Evolutionary conservation across 805 yeast species (phyloP).

Genomic region (Nakazawaea pomicola): DNA sequence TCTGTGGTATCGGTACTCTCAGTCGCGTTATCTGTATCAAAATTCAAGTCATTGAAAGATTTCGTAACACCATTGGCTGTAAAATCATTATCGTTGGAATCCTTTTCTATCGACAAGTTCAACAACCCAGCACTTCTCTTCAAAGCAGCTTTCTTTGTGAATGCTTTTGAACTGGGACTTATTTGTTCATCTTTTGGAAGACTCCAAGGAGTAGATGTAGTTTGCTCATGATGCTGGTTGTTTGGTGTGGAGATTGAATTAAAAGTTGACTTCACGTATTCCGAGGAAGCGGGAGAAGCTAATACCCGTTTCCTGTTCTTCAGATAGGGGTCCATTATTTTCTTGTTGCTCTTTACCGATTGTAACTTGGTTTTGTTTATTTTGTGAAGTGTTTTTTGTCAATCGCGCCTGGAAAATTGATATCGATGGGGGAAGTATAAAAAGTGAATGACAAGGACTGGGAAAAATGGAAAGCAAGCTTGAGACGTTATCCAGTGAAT

Average conservation of each 20-base stretch:
- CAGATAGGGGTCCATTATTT: neutral
- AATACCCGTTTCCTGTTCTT: conserved; percentile 4
- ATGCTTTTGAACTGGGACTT: conserved; percentile 8
- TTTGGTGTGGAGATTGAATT: conserved; percentile 22
- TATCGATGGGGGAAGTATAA: no score
- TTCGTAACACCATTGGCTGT: conserved; percentile 22
- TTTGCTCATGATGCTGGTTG: neutral
- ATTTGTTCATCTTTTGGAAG: conserved; percentile 6
- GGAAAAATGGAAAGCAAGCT: no score
- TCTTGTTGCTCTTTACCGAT: no score
- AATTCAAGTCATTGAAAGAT: conserved; percentile 29
- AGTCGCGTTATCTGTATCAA: conserved; percentile 15
- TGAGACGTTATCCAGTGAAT: no score
- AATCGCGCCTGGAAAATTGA: neutral
- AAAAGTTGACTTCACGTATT: conserved; percentile 11
- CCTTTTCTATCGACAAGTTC: conserved; percentile 40
- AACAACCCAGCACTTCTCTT: conserved; percentile 51
- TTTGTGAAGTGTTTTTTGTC: no score
- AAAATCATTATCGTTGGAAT: conserved; percentile 10
- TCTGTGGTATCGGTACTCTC: neutral
- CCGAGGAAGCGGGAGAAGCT: conserved; percentile 4
- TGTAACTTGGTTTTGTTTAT: no score
- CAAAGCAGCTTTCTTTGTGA: conserved; percentile 26
- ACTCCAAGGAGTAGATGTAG: conserved; percentile 6
- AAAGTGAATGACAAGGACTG: no score